These are phyloP conservation scores for Stenocarpella maydis DNA, from an alignment of 2,329 filamentous ascomycete genomes.

Conservation along the genomic window DNA sequence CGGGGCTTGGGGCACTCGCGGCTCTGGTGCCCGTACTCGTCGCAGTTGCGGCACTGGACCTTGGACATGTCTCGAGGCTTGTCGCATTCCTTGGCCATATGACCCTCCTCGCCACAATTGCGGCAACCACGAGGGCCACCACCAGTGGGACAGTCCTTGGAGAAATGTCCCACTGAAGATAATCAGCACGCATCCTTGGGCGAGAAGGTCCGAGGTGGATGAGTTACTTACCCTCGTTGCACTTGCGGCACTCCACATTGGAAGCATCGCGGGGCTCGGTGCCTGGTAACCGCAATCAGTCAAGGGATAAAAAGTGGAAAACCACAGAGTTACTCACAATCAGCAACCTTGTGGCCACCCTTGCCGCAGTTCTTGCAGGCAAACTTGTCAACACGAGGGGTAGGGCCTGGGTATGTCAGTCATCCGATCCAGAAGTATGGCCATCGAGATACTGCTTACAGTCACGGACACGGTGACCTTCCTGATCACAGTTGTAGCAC, in stretches of 20 bases:
- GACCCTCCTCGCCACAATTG: constrained; percentile 67
- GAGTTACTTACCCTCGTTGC: constrained; percentile 61
- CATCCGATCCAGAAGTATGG: neutral
- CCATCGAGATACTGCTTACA: constrained; percentile 56
- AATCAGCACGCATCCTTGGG: neutral
- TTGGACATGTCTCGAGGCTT: constrained; percentile 52
- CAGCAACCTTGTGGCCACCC: constrained; percentile 58
- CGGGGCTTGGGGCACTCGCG: constrained; percentile 64
- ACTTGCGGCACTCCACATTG: constrained; percentile 72
- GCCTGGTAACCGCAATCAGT: constrained; percentile 46
- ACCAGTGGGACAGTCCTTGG: constrained; percentile 69
- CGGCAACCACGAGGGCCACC: constrained; percentile 63
- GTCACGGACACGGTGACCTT: constrained; percentile 74
- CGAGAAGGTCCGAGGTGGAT: neutral
- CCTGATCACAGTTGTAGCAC: constrained; percentile 71
- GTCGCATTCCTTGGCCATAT: constrained; percentile 69
- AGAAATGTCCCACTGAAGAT: constrained; percentile 65
- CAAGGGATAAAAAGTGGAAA: neutral
- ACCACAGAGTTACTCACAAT: constrained; percentile 52
- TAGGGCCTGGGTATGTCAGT: constrained; percentile 54
- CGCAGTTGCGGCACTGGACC: constrained; percentile 60
- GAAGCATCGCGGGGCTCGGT: constrained; percentile 68
- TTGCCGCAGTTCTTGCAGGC: constrained; percentile 75
- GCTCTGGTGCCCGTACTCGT: constrained; percentile 56
- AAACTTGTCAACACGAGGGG: constrained; percentile 69